A percentile compares a stretch with the other conserved stretches of the same genome.
Evolutionary conservation across 805 yeast genomes (phyloP).

Genomic region (Priceomyces castillae): DNA sequence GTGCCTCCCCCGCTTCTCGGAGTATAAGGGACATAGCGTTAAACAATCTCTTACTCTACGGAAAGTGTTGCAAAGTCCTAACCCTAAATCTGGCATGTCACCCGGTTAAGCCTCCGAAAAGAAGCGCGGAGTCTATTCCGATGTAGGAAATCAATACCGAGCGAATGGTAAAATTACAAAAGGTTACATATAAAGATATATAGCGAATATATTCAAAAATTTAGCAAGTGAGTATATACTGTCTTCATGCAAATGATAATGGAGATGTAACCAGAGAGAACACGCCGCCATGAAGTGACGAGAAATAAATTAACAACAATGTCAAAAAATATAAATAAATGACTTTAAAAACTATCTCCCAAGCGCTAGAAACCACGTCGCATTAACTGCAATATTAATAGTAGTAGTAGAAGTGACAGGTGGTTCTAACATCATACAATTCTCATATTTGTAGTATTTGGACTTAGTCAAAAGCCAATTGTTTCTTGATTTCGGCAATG

Average conservation of each 20-base stretch:
- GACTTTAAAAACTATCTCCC: no score
- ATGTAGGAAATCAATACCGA: background rate
- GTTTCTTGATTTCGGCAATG: conserved; percentile 94
- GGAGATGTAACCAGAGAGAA: conserved; percentile 2
- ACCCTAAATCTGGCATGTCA: no score
- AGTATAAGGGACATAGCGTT: background rate
- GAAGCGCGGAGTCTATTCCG: background rate
- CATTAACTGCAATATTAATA: background rate
- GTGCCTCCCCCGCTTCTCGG: background rate
- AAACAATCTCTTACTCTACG: no score
- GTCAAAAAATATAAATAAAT: no score
- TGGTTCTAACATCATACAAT: background rate
- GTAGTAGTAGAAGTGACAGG: background rate
- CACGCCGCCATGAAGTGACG: conserved; percentile 1
- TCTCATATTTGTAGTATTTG: background rate
- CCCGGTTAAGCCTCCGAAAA: background rate
- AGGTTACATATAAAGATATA: no score
- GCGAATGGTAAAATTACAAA: no score
- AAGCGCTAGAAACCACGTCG: background rate
- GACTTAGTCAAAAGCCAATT: conserved; percentile 70
- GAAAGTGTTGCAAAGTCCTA: no score
- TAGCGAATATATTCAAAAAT: conserved; percentile 4
- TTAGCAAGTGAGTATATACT: conserved; percentile 6
- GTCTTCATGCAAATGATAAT: conserved; percentile 7
- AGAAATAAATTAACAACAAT: conserved; percentile 6